phyloP scores from a whole-genome alignment of 2,329 filamentous ascomycete genomes.

The Graphilbum fragrans region DNA sequence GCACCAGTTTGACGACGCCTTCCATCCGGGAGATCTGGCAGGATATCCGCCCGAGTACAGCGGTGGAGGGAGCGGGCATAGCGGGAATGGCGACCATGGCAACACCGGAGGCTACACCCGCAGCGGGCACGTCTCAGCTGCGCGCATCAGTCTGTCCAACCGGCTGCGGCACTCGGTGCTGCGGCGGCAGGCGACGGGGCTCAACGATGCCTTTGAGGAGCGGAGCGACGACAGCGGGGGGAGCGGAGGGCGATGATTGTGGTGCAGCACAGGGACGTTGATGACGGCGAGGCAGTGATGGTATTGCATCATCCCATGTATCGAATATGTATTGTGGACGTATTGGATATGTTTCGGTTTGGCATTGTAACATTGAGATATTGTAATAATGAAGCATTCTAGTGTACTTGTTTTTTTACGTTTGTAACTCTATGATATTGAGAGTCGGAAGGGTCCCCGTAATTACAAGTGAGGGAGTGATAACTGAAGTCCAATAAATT shows the following conservation, averaged over 20 bases:
- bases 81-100: conserved; percentile 11
- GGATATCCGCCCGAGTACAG: not conserved
- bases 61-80: conserved; percentile 7
- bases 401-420: no score
- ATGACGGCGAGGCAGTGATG: no score
- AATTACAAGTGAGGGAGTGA: no score
- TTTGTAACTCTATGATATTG: no score
- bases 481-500: no score
- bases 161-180: conserved; percentile 15
- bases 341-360: not conserved
- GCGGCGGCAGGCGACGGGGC: conserved; percentile 1
- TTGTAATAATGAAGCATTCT: no score
- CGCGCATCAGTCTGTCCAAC: conserved; percentile 36
- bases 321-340: not conserved
- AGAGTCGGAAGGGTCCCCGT: no score
- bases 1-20: not conserved
- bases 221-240: not conserved
- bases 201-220: no score
- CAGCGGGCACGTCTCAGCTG: conserved; percentile 23
- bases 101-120: not conserved
- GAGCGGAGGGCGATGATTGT: no score
- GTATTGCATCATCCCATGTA: conserved; percentile 1
- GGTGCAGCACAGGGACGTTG: no score
- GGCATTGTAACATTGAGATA: no score
- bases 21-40: not conserved